Conservation (phyloP, 176 grass and related monocot genomes). For the Carex scoparia region DNA sequence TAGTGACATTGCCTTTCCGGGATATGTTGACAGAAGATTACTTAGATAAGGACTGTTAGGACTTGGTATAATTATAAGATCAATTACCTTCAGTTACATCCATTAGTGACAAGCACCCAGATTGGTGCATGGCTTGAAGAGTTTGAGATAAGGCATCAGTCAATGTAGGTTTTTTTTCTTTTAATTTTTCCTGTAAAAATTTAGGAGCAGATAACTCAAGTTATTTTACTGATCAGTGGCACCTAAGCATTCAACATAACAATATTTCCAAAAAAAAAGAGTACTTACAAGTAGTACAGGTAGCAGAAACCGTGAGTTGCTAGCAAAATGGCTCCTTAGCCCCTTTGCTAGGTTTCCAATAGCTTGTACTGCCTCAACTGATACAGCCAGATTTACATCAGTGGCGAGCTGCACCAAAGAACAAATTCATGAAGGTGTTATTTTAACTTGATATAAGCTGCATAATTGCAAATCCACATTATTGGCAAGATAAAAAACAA, state of each 20-base stretch:
- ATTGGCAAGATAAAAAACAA: not conserved
- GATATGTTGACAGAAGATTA: not conserved
- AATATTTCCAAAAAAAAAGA: not conserved
- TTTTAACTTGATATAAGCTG: not conserved
- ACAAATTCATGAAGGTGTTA: constrained; percentile 13
- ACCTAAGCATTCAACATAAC: not conserved
- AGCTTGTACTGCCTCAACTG: constrained; percentile 86
- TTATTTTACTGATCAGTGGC: not conserved
- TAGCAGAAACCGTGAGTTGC: constrained; percentile 79
- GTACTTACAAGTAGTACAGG: constrained; percentile 89
- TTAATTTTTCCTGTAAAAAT: constrained; percentile 81
- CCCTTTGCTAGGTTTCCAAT: constrained; percentile 93
- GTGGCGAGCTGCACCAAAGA: constrained; percentile 66
- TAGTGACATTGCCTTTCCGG: not conserved
- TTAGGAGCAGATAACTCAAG: not conserved
- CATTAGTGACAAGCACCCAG: constrained; percentile 80
- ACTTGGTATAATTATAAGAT: not conserved
- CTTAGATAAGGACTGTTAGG: not conserved
- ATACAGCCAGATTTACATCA: constrained; percentile 96
- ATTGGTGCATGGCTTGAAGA: constrained; percentile 83
- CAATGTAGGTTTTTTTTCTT: constrained; percentile 86
- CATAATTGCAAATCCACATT: not conserved
- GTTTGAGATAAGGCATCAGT: constrained; percentile 74
- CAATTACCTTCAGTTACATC: constrained; percentile 84
- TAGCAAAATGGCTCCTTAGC: constrained; percentile 83